These are phyloP conservation scores for Suillus subluteus DNA, from an alignment of 768 basidiomycete species.

Conservation along the genomic window DNA sequence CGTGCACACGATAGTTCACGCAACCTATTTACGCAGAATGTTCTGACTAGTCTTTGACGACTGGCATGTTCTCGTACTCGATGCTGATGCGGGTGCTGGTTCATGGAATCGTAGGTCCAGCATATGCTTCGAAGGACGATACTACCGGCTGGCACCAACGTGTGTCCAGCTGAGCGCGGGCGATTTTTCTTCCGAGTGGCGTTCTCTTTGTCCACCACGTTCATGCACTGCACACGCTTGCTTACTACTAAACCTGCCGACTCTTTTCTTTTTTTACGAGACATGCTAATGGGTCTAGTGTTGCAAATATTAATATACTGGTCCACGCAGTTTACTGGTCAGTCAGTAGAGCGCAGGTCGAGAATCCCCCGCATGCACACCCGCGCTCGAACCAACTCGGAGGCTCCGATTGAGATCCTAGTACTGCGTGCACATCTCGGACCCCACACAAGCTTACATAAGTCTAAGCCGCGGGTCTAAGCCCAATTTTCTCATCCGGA, in stretches of 20 bases:
- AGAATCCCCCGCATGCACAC: neutral
- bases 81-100: neutral
- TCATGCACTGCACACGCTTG: neutral
- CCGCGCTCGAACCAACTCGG: neutral
- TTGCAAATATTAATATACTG: neutral
- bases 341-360: neutral
- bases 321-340: neutral
- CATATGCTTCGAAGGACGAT: neutral
- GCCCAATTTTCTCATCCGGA: no score
- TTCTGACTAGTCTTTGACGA: neutral
- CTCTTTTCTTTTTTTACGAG: neutral
- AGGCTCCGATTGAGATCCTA: neutral
- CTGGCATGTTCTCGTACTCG: neutral
- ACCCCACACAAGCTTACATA: no score
- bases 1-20: neutral
- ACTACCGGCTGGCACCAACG: neutral
- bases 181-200: neutral
- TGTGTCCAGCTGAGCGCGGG: neutral
- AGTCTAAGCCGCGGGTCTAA: neutral
- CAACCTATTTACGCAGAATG: neutral
- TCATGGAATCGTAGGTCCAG: neutral
- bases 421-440: neutral
- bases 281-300: neutral
- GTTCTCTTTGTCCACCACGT: neutral
- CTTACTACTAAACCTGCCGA: neutral